phyloP scores from a whole-genome alignment of 2,329 filamentous ascomycete genomes.

The Mollisiaceae sp. region DNA sequence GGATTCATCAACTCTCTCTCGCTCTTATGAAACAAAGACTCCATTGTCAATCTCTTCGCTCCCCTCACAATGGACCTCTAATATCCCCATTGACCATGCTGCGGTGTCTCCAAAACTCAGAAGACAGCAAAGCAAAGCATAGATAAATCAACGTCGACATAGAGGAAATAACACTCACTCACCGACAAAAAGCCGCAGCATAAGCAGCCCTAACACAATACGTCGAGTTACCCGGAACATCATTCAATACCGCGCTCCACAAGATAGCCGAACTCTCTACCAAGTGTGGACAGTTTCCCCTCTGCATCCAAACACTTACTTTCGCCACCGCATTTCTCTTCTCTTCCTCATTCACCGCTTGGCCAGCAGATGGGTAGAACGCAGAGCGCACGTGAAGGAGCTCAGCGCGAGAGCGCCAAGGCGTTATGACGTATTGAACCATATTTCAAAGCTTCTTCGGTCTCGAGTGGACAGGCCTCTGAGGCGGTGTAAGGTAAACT shows the following conservation, averaged over 20 bases:
- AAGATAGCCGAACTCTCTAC: slow-evolving; percentile 80
- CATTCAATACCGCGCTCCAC: slow-evolving; percentile 70
- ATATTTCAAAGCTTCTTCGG: slow-evolving; percentile 46
- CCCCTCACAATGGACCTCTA: too few species aligned
- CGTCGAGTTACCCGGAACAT: slow-evolving; percentile 48
- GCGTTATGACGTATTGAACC: slow-evolving; percentile 75
- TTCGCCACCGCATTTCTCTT: slow-evolving; percentile 59
- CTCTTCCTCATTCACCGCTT: slow-evolving; percentile 50
- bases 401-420: slow-evolving; percentile 71
- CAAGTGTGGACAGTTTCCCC: slow-evolving; percentile 77
- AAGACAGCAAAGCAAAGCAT: not conserved
- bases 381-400: slow-evolving; percentile 68
- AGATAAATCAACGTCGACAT: too few species aligned
- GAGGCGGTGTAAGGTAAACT: not conserved
- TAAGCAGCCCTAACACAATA: slow-evolving; percentile 73
- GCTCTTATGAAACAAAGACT: not conserved
- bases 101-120: not conserved
- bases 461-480: not conserved
- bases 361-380: slow-evolving; percentile 65
- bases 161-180: slow-evolving; percentile 43
- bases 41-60: not conserved
- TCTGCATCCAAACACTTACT: slow-evolving; percentile 72
- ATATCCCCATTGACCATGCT: too few species aligned
- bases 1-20: too few species aligned
- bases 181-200: slow-evolving; percentile 76